Percentiles rank a stretch among this genome's conserved stretches.
Conservation (phyloP, 495 filamentous ascomycete species). For the Trichoderma orchidacearum region DNA sequence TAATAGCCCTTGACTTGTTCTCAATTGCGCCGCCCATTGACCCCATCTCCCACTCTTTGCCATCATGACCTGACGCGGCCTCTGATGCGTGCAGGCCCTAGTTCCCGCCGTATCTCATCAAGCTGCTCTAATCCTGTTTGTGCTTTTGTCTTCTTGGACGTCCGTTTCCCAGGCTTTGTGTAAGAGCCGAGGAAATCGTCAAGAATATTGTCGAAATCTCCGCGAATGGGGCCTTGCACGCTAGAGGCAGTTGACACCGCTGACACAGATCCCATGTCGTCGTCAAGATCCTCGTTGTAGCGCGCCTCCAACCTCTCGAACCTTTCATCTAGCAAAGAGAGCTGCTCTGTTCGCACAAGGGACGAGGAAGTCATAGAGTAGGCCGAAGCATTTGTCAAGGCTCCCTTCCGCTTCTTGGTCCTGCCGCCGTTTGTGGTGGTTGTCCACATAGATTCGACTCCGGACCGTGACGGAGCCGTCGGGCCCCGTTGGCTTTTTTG, state of each 20-base stretch:
- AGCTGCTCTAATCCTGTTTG: conserved; percentile 74
- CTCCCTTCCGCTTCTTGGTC: conserved; percentile 81
- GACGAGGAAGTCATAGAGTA: conserved; percentile 98
- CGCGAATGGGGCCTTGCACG: conserved; percentile 41
- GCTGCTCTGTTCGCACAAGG: conserved; percentile 76
- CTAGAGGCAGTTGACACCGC: conserved; percentile 33
- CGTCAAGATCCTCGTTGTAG: conserved; percentile 66
- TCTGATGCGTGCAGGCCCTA: conserved; percentile 53
- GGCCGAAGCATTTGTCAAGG: conserved; percentile 71
- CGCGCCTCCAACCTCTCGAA: conserved; percentile 84
- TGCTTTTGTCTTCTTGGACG: conserved; percentile 70
- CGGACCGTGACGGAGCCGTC: conserved; percentile 35
- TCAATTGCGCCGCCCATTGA: background rate
- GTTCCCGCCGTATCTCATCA: conserved; percentile 71
- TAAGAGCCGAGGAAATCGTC: conserved; percentile 84
- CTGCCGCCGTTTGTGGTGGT: conserved; percentile 61
- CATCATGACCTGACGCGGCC: background rate
- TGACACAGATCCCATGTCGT: conserved; percentile 32
- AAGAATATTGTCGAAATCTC: conserved; percentile 77
- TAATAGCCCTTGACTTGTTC: background rate
- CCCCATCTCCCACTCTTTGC: background rate
- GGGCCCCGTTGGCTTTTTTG: conserved; percentile 33
- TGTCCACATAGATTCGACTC: conserved; percentile 62
- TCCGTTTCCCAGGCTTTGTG: conserved; percentile 62
- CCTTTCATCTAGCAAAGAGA: conserved; percentile 70